Percentiles rank a stretch among this genome's conserved stretches.
phyloP scores from a whole-genome alignment of 2,329 filamentous ascomycete species.

The Ceratocystis harringtonii region DNA sequence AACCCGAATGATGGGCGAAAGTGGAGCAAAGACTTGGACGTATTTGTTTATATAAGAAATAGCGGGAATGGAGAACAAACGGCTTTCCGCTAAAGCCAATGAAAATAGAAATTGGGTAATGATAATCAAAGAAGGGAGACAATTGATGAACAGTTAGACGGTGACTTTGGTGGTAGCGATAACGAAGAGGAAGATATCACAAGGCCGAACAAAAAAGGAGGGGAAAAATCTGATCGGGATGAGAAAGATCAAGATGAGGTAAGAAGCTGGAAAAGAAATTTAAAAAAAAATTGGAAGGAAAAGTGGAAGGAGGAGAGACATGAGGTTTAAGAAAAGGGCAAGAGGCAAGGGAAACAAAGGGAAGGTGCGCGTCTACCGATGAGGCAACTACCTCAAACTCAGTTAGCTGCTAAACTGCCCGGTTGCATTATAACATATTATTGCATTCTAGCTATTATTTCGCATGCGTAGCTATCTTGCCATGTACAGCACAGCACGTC shows the following conservation, averaged over 20 bases:
- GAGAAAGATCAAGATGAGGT: not conserved
- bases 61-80: too few species aligned
- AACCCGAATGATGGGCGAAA: not conserved
- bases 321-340: not conserved
- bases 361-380: conserved; percentile 4
- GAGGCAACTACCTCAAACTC: not conserved
- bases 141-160: too few species aligned
- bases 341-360: conserved; percentile 2
- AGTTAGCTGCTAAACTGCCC: not conserved
- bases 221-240: not conserved
- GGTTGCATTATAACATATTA: not conserved
- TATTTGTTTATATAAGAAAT: too few species aligned
- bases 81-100: too few species aligned
- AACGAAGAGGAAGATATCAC: too few species aligned
- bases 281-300: not conserved
- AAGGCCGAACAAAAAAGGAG: not conserved
- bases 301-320: not conserved
- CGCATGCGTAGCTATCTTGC: not conserved
- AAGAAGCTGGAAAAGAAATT: not conserved
- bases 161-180: too few species aligned
- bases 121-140: too few species aligned
- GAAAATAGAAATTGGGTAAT: too few species aligned
- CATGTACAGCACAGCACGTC: too few species aligned
- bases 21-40: not conserved
- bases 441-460: not conserved